Conservation (phyloP, 176 grass and related monocot genomes). For the Tuctoria greenei region DNA sequence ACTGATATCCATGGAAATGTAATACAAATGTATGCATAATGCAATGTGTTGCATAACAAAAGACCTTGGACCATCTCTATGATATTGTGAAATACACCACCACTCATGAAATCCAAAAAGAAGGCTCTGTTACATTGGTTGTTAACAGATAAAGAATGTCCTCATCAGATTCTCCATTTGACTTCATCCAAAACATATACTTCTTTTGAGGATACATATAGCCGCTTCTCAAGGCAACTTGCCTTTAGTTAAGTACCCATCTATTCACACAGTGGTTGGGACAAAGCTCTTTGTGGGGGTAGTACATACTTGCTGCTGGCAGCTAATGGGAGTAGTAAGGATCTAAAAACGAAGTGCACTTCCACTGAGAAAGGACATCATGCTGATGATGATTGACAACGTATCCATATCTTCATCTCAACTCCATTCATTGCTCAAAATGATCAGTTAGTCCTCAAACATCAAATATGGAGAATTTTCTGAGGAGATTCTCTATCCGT, state of each 20-base stretch:
- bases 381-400: neutral
- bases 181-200: constrained; percentile 33
- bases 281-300: constrained; percentile 25
- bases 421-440: neutral
- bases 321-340: constrained; percentile 31
- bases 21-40: constrained; percentile 17
- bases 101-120: constrained; percentile 20
- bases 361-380: neutral
- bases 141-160: constrained; percentile 67
- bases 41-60: neutral
- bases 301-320: constrained; percentile 34
- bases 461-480: constrained; percentile 59
- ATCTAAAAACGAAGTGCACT: constrained; percentile 1
- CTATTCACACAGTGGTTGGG: neutral
- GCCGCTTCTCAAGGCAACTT: neutral
- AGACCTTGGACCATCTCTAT: neutral
- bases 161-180: constrained; percentile 66
- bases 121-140: constrained; percentile 28
- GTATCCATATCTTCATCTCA: neutral
- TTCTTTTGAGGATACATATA: constrained; percentile 16
- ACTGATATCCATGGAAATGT: neutral
- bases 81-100: neutral
- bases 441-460: constrained; percentile 24
- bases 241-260: neutral
- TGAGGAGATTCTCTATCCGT: constrained; percentile 64